Percentiles rank a stretch among this genome's conserved stretches.
These are phyloP conservation scores for Candida quercuum DNA, from an alignment of 805 yeast genomes.

Conservation along the genomic window DNA sequence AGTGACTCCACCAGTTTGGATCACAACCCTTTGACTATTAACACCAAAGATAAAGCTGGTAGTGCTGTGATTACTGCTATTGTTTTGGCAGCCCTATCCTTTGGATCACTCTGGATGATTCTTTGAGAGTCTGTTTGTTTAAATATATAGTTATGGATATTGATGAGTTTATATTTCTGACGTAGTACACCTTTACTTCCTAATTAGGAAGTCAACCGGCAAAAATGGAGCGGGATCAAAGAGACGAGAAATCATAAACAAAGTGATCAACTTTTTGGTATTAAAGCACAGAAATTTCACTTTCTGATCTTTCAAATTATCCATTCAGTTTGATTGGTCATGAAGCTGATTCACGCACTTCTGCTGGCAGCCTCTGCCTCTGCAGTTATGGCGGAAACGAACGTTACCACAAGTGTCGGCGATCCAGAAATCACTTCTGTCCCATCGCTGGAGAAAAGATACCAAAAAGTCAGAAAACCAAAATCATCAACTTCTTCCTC, in stretches of 20 bases:
- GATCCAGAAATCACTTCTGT: not conserved
- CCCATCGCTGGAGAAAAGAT: constrained; percentile 18
- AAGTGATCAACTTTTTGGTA: too few relatives aligned
- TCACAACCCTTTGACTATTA: constrained; percentile 38
- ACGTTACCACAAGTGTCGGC: too few relatives aligned
- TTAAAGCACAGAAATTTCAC: too few relatives aligned
- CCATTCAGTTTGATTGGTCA: too few relatives aligned
- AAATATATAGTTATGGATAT: too few relatives aligned
- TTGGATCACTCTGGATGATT: constrained; percentile 78
- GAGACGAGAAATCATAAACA: too few relatives aligned
- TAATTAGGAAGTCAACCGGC: not conserved
- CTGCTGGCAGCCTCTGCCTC: not conserved
- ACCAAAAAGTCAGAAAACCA: constrained; percentile 26
- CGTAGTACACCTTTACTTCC: not conserved
- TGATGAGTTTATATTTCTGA: too few relatives aligned
- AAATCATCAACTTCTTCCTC: constrained; percentile 28
- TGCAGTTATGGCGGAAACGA: not conserved
- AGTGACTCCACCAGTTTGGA: constrained; percentile 30
- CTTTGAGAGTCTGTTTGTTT: too few relatives aligned
- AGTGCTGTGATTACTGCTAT: constrained; percentile 83
- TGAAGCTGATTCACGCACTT: not conserved
- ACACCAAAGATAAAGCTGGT: constrained; percentile 70
- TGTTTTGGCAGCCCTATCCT: constrained; percentile 50
- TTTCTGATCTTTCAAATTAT: too few relatives aligned
- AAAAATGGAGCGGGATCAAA: not conserved